phyloP scores from a whole-genome alignment of 2,329 filamentous ascomycete species.

The Pseudogymnoascus sp. region DNA sequence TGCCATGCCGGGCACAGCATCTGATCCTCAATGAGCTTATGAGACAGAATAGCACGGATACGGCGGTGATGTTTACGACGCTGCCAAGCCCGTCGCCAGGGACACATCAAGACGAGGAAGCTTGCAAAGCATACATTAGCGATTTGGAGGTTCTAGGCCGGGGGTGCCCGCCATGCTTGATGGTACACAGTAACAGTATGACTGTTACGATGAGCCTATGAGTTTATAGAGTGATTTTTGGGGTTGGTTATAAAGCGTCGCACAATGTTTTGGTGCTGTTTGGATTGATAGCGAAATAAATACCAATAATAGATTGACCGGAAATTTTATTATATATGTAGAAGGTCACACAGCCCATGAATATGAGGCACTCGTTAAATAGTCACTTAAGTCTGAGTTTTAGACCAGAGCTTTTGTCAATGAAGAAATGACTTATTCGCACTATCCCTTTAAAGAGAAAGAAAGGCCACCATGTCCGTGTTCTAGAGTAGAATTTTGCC shows the following conservation, averaged over 20 bases:
- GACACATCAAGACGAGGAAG: slow-evolving; percentile 59
- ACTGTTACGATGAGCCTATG: slow-evolving; percentile 72
- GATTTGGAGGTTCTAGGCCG: slow-evolving; percentile 73
- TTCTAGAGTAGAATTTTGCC: too few species aligned
- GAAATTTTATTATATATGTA: not conserved
- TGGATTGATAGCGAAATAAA: not conserved
- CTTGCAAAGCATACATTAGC: slow-evolving; percentile 65
- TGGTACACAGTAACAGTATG: slow-evolving; percentile 85
- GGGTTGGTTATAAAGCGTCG: slow-evolving; percentile 11
- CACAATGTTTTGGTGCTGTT: not conserved
- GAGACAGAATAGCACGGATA: slow-evolving; percentile 54
- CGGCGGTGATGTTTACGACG: slow-evolving; percentile 75
- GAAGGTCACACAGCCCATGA: not conserved
- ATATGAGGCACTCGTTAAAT: too few species aligned
- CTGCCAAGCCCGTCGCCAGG: slow-evolving; percentile 73
- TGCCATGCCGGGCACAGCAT: slow-evolving; percentile 77
- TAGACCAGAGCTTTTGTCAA: too few species aligned
- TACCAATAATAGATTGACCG: not conserved
- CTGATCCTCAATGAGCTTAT: slow-evolving; percentile 82
- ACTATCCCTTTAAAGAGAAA: too few species aligned
- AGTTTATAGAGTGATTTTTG: slow-evolving; percentile 3
- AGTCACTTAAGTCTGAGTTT: too few species aligned
- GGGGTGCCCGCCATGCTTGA: slow-evolving; percentile 63
- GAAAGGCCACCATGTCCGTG: too few species aligned
- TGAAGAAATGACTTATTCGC: too few species aligned